These are phyloP conservation scores for Sporothrix variecibatus DNA, from an alignment of 2,329 filamentous ascomycete genomes.

Conservation along the genomic window DNA sequence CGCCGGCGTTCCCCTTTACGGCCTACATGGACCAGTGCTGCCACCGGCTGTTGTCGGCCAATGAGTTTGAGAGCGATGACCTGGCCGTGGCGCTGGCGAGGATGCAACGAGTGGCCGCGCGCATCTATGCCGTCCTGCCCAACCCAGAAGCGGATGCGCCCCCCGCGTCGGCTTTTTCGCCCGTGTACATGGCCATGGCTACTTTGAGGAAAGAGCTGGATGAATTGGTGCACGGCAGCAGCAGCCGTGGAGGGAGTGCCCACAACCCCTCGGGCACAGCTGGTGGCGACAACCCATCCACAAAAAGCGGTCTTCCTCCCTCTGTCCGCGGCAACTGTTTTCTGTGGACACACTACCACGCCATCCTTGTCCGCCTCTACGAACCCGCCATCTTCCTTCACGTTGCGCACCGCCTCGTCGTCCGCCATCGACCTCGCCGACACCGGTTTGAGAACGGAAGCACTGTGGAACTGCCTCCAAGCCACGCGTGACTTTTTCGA, in stretches of 20 bases:
- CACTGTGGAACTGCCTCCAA: constrained; percentile 43
- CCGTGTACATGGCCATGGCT: constrained; percentile 41
- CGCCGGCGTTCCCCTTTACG: constrained; percentile 38
- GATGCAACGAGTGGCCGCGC: constrained; percentile 40
- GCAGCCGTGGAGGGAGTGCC: neutral
- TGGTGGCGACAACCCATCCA: neutral
- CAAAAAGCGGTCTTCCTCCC: constrained; percentile 20
- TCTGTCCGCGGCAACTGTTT: constrained; percentile 34
- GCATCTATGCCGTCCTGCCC: constrained; percentile 36
- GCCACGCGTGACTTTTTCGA: constrained; percentile 35
- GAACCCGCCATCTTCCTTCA: constrained; percentile 42
- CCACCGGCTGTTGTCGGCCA: constrained; percentile 35
- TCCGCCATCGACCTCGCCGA: constrained; percentile 23
- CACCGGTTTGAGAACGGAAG: constrained; percentile 38
- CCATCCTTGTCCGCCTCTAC: constrained; percentile 41
- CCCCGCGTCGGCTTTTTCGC: constrained; percentile 31
- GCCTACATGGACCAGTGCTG: constrained; percentile 42
- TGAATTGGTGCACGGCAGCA: constrained; percentile 19
- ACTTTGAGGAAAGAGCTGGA: constrained; percentile 41
- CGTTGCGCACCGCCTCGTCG: constrained; percentile 12
- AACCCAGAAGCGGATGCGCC: constrained; percentile 28
- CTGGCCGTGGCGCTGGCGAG: constrained; percentile 39
- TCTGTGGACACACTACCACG: constrained; percentile 41
- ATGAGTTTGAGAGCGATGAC: constrained; percentile 39
- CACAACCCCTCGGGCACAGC: neutral